phyloP scores from a whole-genome alignment of 768 basidiomycete genomes.

The Russula emetica region DNA sequence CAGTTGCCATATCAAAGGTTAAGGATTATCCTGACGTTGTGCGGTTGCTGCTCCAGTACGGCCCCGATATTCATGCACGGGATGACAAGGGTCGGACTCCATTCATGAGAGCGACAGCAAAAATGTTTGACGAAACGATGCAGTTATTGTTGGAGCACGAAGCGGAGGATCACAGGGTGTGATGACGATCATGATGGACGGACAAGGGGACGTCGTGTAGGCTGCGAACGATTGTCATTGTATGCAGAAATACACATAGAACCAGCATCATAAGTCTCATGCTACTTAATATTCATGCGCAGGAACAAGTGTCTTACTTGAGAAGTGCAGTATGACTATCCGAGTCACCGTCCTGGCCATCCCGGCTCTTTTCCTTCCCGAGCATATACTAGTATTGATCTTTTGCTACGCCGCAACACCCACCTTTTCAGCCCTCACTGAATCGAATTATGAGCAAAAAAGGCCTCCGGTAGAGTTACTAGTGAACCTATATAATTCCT shows the following conservation, averaged over 20 bases:
- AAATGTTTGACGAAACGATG: background rate
- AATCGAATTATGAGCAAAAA: no score
- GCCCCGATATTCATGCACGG: background rate
- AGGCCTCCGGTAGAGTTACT: no score
- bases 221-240: background rate
- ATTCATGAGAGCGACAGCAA: background rate
- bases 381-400: no score
- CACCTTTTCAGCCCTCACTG: no score
- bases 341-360: no score
- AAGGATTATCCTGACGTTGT: background rate
- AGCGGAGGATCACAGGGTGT: background rate
- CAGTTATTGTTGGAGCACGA: background rate
- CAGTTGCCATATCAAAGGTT: no score
- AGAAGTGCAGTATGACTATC: conserved; percentile 33
- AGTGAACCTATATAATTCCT: no score
- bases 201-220: background rate
- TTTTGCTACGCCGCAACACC: no score
- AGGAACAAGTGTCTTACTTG: conserved; percentile 43
- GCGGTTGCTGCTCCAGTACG: background rate
- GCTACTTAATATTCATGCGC: no score
- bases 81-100: background rate
- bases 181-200: background rate
- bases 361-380: conserved; percentile 47
- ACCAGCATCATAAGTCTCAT: no score
- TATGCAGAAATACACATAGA: background rate